Base-by-base conservation (phyloP, 1,139 yeast genomes). In the Geotrichum candidum region DNA sequence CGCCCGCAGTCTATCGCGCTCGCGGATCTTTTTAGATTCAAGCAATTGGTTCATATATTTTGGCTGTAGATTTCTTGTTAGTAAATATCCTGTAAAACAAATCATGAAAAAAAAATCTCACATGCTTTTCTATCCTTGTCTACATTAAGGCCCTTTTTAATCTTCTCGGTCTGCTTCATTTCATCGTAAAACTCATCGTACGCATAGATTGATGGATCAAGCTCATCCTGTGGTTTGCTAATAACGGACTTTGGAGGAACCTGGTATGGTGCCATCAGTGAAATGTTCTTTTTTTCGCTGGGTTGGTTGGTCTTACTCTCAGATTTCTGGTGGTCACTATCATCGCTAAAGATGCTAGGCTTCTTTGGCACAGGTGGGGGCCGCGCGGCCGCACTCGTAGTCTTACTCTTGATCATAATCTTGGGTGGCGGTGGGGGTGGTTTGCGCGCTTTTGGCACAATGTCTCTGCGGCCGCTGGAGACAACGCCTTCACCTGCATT, bases 401-500 rank as follows among this genome's bases (percentile, higher is more conserved):
- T 33, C 51, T 56, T 51, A 38, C 58, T 55, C 29, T 59, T 59
- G 18, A 59, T 41, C 62, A 55, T 59, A 9, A 59, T 57, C 48
- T 62, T 62, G 27, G 63, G 61, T n/a, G 64, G 61, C 2, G 66
- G 52, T 10, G 66, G 61, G 18, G 65, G 65, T 1, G 62, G 58
- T 31, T 61, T 62, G 3, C 57, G 63, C 11, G 52, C 18, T n/a
- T 35, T 35, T 3, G 60, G 55, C n/a, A 55, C 59, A 33, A 82
- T 77, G 68, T 82, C 78, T 62, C 85, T 74, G 59, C 78, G 73
- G 33, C 77, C 79, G 1, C 85, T 84, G 66, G 82, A 77, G 0
- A 80, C 82, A n/a, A 82, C 77, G 29, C 78, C 77, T 66, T 83
- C 85, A 58, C 79, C 80, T 0, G 85, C 83, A 10, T 86, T 86